These are phyloP conservation scores for Ogataea degrootiae DNA, from an alignment of 805 yeast species.

Conservation along the genomic window DNA sequence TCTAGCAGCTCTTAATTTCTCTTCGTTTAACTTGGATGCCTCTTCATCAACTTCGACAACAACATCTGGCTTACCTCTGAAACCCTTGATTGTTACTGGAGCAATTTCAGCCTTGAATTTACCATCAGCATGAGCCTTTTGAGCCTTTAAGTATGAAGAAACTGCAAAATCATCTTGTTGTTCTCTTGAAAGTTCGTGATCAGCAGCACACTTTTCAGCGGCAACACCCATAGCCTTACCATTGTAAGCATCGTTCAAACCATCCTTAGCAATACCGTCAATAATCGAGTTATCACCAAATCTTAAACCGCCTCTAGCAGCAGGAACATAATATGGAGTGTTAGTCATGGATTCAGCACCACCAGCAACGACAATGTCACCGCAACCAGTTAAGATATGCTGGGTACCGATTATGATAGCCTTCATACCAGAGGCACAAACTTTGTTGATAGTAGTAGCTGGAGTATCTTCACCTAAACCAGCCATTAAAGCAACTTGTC, in stretches of 20 bases:
- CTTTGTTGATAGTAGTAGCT: slow-evolving; percentile 92
- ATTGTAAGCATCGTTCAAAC: slow-evolving; percentile 88
- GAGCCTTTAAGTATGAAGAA: slow-evolving; percentile 80
- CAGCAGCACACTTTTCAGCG: slow-evolving; percentile 94
- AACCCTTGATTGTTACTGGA: slow-evolving; percentile 85
- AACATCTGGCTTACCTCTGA: slow-evolving; percentile 84
- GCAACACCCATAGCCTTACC: slow-evolving; percentile 91
- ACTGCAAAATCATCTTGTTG: slow-evolving; percentile 89
- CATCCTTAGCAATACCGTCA: slow-evolving; percentile 92
- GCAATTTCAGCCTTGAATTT: slow-evolving; percentile 80
- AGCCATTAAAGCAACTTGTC: slow-evolving; percentile 91
- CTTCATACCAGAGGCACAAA: slow-evolving; percentile 95
- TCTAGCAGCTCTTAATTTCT: slow-evolving; percentile 75
- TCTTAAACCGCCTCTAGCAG: slow-evolving; percentile 83
- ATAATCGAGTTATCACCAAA: slow-evolving; percentile 76
- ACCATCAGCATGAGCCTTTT: slow-evolving; percentile 70
- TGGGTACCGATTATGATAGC: slow-evolving; percentile 89
- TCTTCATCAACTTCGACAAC: slow-evolving; percentile 80
- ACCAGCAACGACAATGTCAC: slow-evolving; percentile 92
- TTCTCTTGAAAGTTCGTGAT: slow-evolving; percentile 72
- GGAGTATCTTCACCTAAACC: slow-evolving; percentile 78
- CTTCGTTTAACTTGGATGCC: slow-evolving; percentile 68
- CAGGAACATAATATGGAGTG: slow-evolving; percentile 85
- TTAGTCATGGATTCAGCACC: slow-evolving; percentile 98
- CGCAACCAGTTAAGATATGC: slow-evolving; percentile 79